phyloP scores from a whole-genome alignment of 352 stramenopile genomes.

The Pythium phragmiticola region DNA sequence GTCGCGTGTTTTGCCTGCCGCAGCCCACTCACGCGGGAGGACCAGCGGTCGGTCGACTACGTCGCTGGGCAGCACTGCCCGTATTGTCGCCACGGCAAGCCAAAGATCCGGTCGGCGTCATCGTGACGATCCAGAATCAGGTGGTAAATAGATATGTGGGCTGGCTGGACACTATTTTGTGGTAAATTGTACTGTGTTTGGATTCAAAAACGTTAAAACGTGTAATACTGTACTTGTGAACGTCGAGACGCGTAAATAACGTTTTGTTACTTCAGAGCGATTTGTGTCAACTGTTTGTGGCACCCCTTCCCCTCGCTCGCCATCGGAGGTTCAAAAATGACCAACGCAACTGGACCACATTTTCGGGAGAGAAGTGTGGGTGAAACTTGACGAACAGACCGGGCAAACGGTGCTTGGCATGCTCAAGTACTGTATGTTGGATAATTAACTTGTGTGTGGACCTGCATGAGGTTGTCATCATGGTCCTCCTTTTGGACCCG shows the following conservation, averaged over 20 bases:
- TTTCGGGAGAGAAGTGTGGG: background rate
- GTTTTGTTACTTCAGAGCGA: constrained; percentile 5
- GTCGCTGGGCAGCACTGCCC: constrained; percentile 43
- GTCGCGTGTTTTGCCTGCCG: constrained; percentile 59
- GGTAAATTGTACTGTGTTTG: background rate
- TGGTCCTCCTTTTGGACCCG: background rate
- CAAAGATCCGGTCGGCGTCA: constrained; percentile 34
- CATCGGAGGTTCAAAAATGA: constrained; percentile 9
- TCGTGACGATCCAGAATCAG: background rate
- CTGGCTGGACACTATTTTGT: constrained; percentile 1
- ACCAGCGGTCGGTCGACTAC: constrained; percentile 47
- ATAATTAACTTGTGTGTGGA: background rate
- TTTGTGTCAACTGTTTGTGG: constrained; percentile 14
- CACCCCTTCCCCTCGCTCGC: constrained; percentile 15
- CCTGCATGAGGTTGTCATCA: background rate
- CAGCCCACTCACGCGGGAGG: constrained; percentile 49
- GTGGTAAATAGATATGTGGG: constrained; percentile 24
- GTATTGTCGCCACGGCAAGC: constrained; percentile 57
- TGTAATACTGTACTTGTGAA: background rate
- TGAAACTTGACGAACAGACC: background rate
- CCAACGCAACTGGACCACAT: constrained; percentile 3
- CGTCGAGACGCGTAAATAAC: background rate
- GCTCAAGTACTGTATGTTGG: background rate
- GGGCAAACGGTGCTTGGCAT: background rate
- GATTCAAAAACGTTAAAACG: too few relatives aligned